Base-by-base conservation (phyloP, 2,329 filamentous ascomycete genomes). In the Exserohilum rostratum region DNA sequence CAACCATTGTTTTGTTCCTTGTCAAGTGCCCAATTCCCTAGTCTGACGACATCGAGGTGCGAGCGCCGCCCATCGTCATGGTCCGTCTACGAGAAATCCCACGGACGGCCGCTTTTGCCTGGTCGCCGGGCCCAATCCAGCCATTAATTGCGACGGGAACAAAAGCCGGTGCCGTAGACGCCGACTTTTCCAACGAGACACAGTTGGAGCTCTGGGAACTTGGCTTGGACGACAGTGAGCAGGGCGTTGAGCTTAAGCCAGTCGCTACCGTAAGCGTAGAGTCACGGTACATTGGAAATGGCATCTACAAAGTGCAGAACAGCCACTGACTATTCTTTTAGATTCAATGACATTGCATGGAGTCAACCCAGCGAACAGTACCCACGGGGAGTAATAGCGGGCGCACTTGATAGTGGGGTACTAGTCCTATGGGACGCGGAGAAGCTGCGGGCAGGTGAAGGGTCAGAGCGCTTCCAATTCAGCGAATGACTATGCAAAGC, bases 341-440 rank as follows among this genome's bases (percentile, higher is more conserved):
- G 95, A 70, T 99, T 99, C 78, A 95, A 97, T 76, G 95, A 98
- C 73, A 90, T 99, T 74, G 92, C 93, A 57, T 99, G 95, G 95
- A 89, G 91, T 52, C 87, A 90, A 62, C 87, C 90, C 43, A 90
- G 88, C 65, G 88, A 89, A 57, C 87, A 91, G 60, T 84, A 91
- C 69, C 88, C 90, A 12, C 85, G 86, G 65, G 95, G 96, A 63
- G 89, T 99, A 73, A 95, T 99, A 78, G 95, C 95, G 48, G 95
- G 93, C 73, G 95, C 91, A 60, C 83, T 98, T 60, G 96, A 99
- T 76, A 97, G 93, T 78, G 95, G 96, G 56, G 90, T 91, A 34
- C 84, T 99, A 62, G 90, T 96, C 71, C 80, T 99, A 30, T 99
- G 93, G 91, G 93, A 97, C 76, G 95, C 92, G 34, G 89, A 86